Conservation (phyloP, 805 yeast species). For the Myxozyma neglecta region DNA sequence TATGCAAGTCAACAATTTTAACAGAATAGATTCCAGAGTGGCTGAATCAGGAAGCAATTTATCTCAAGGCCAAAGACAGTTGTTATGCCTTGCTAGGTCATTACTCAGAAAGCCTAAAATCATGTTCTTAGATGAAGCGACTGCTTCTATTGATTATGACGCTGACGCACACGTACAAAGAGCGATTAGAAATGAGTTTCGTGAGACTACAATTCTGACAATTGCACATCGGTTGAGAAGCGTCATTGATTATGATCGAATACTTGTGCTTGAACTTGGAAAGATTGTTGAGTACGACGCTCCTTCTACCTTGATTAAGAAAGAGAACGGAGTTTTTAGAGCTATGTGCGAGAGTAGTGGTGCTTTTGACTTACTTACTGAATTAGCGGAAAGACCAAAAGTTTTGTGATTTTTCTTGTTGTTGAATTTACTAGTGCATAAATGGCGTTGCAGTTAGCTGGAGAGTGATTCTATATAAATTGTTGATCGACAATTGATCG, state of each 20-base stretch:
- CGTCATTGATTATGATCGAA: slow-evolving; percentile 69
- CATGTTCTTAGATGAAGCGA: slow-evolving; percentile 71
- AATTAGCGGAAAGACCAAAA: slow-evolving; percentile 55
- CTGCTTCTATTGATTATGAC: slow-evolving; percentile 71
- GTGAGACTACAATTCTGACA: slow-evolving; percentile 63
- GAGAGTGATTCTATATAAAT: too few relatives aligned
- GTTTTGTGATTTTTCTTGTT: background rate
- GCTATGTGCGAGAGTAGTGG: slow-evolving; percentile 72
- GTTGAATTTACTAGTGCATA: background rate
- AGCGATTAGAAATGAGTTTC: slow-evolving; percentile 59
- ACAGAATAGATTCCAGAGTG: slow-evolving; percentile 53
- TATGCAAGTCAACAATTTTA: slow-evolving; percentile 51
- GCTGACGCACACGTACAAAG: slow-evolving; percentile 67
- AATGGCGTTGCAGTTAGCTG: background rate
- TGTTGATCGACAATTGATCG: too few relatives aligned
- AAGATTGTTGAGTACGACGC: slow-evolving; percentile 69
- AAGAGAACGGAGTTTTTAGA: slow-evolving; percentile 47
- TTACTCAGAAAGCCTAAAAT: slow-evolving; percentile 61
- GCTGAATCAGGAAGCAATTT: slow-evolving; percentile 71
- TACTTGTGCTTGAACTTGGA: slow-evolving; percentile 80
- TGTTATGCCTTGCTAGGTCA: slow-evolving; percentile 70
- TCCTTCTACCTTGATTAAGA: slow-evolving; percentile 50
- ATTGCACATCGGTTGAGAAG: slow-evolving; percentile 77
- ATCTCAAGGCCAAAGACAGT: slow-evolving; percentile 69
- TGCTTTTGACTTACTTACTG: slow-evolving; percentile 73